Conservation (phyloP, 208 protist species). For the Wallacemonas sp. region DNA sequence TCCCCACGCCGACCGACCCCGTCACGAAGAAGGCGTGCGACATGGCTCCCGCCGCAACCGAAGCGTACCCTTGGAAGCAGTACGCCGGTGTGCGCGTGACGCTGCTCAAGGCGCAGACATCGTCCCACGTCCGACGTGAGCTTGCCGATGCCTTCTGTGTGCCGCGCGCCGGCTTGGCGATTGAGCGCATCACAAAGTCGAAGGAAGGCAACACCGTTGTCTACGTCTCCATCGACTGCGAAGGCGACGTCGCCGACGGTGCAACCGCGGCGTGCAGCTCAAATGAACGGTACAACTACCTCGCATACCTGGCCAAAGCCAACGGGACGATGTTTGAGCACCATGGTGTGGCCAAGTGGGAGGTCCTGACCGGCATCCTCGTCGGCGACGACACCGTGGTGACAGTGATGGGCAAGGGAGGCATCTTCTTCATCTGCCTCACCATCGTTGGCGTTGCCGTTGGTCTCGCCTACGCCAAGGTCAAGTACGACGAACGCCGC, state of each 20-base stretch:
- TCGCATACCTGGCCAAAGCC: constrained; percentile 29
- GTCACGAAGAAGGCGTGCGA: constrained; percentile 46
- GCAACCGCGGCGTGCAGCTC: constrained; percentile 36
- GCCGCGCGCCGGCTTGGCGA: constrained; percentile 32
- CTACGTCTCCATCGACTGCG: constrained; percentile 62
- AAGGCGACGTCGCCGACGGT: constrained; percentile 21
- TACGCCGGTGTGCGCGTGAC: constrained; percentile 52
- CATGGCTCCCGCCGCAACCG: constrained; percentile 22
- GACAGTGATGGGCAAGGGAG: constrained; percentile 3
- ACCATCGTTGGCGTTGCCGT: constrained; percentile 29
- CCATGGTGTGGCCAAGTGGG: constrained; percentile 19
- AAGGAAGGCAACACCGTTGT: constrained; percentile 31
- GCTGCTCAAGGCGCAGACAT: constrained; percentile 26
- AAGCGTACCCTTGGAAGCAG: constrained; percentile 28
- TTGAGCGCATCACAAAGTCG: constrained; percentile 38
- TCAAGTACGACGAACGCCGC: constrained; percentile 71
- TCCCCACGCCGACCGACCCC: constrained; percentile 52
- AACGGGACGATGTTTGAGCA: constrained; percentile 13
- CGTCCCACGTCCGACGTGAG: constrained; percentile 20
- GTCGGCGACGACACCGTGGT: constrained; percentile 34
- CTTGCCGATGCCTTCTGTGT: constrained; percentile 60
- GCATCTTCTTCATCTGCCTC: constrained; percentile 26
- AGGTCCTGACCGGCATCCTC: constrained; percentile 26
- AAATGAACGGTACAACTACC: constrained; percentile 66
- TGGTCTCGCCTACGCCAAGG: constrained; percentile 47